Percentiles rank a stretch among this genome's conserved stretches.
phyloP scores from a whole-genome alignment of 192 early-diverging fungal species.

The Entomortierella chlamydospora region DNA sequence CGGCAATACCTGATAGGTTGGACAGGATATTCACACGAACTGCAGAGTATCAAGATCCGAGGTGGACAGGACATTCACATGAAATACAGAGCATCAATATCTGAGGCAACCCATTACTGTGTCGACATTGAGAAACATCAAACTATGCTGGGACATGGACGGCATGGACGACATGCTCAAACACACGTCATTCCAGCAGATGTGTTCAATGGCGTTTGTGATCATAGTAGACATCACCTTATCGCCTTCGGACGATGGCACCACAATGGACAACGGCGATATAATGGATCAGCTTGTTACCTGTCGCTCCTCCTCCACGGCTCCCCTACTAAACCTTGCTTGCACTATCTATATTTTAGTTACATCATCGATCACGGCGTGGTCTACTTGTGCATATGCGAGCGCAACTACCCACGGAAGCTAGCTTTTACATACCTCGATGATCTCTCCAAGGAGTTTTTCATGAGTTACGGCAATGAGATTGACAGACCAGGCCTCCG shows the following conservation, averaged over 20 bases:
- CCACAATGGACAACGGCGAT: no score
- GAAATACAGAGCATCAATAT: background rate
- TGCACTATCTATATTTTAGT: slow-evolving; percentile 52
- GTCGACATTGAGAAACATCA: no score
- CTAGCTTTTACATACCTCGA: slow-evolving; percentile 96
- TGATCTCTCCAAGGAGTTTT: slow-evolving; percentile 95
- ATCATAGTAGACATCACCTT: no score
- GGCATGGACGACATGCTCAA: background rate
- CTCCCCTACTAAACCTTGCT: no score
- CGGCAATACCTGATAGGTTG: slow-evolving; percentile 50
- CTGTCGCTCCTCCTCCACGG: background rate
- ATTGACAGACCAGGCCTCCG: slow-evolving; percentile 83
- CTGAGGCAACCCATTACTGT: no score
- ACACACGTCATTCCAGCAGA: no score
- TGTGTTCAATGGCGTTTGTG: no score
- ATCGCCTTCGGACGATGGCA: no score
- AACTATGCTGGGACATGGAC: no score
- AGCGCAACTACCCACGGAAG: slow-evolving; percentile 90
- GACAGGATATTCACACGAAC: background rate
- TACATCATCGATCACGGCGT: slow-evolving; percentile 96
- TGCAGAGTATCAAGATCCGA: background rate
- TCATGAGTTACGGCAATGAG: slow-evolving; percentile 92
- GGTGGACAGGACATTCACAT: background rate
- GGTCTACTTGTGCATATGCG: slow-evolving; percentile 95
- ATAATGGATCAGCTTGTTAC: no score